Evolutionary conservation across 2,329 filamentous ascomycete species (phyloP).

Genomic region (Annulohypoxylon truncatum): DNA sequence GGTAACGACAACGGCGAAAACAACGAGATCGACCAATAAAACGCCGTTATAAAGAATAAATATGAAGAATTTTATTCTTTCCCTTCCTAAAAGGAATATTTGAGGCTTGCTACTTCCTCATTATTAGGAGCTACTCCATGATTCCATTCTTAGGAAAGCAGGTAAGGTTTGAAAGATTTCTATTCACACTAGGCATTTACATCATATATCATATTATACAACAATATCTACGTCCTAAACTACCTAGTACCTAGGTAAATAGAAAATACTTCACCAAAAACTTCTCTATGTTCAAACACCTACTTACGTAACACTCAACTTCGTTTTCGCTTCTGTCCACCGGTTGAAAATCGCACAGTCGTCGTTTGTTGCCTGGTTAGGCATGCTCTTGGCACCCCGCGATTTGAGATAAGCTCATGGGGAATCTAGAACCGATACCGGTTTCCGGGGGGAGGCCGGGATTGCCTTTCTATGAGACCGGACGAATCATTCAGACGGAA

Average conservation of each 20-base stretch:
- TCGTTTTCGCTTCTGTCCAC: not conserved
- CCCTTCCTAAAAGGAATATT: not conserved
- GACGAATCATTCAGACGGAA: not conserved
- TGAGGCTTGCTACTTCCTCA: not conserved
- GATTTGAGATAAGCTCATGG: constrained; percentile 6
- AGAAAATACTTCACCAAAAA: too few species aligned
- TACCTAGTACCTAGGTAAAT: too few species aligned
- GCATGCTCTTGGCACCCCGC: not conserved
- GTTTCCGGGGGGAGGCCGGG: constrained; percentile 22
- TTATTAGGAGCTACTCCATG: not conserved
- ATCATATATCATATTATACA: not conserved
- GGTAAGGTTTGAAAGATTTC: too few species aligned
- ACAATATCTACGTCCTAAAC: too few species aligned
- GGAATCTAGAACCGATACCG: constrained; percentile 36
- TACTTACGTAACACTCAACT: not conserved
- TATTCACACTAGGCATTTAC: too few species aligned
- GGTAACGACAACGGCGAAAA: not conserved
- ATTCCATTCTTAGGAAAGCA: too few species aligned
- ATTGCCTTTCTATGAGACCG: constrained; percentile 13
- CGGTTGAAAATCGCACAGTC: not conserved
- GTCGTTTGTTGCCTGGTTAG: not conserved
- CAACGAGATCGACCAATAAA: not conserved
- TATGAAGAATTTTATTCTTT: too few species aligned
- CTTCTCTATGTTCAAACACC: not conserved
- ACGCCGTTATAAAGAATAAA: not conserved